These are phyloP conservation scores for Saccharomycopsis malanga DNA, from an alignment of 805 yeast genomes.

Conservation along the genomic window DNA sequence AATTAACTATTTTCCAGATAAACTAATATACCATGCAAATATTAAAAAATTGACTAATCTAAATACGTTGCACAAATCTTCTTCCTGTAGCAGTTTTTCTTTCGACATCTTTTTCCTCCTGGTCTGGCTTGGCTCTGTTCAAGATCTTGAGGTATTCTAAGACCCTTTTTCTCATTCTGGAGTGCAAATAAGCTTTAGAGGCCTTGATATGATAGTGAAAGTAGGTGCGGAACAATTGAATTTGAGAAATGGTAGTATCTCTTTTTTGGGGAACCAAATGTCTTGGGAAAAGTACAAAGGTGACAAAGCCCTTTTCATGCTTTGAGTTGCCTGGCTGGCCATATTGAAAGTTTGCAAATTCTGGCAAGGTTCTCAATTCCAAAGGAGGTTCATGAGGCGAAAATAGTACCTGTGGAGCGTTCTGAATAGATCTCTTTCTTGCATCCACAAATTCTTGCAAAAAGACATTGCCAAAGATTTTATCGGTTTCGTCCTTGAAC, in stretches of 20 bases:
- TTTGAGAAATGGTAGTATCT: slow-evolving; percentile 85
- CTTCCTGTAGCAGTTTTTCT: slow-evolving; percentile 28
- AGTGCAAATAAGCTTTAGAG: slow-evolving; percentile 96
- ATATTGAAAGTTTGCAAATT: slow-evolving; percentile 23
- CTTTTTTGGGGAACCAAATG: slow-evolving; percentile 61
- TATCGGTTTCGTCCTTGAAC: slow-evolving; percentile 95
- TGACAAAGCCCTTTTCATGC: slow-evolving; percentile 41
- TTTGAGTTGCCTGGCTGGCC: slow-evolving; percentile 36
- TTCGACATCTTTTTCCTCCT: slow-evolving; percentile 58
- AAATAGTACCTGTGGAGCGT: slow-evolving; percentile 95
- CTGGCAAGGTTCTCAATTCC: slow-evolving; percentile 52
- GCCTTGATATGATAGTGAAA: slow-evolving; percentile 99
- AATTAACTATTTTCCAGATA: no score
- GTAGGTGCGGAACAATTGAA: slow-evolving; percentile 88
- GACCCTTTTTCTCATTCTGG: slow-evolving; percentile 95
- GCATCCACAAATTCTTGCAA: slow-evolving; percentile 94
- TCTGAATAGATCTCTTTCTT: slow-evolving; percentile 89
- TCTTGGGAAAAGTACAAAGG: slow-evolving; percentile 76
- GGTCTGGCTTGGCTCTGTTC: slow-evolving; percentile 95
- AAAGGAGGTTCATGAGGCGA: slow-evolving; percentile 89
- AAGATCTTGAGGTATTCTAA: slow-evolving; percentile 89
- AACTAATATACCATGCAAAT: no score
- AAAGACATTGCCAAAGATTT: slow-evolving; percentile 80
- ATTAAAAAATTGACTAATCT: no score
- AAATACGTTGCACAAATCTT: slow-evolving; percentile 11